Conservation (phyloP, 129 eudicot genomes). For the Flaveria brownii region DNA sequence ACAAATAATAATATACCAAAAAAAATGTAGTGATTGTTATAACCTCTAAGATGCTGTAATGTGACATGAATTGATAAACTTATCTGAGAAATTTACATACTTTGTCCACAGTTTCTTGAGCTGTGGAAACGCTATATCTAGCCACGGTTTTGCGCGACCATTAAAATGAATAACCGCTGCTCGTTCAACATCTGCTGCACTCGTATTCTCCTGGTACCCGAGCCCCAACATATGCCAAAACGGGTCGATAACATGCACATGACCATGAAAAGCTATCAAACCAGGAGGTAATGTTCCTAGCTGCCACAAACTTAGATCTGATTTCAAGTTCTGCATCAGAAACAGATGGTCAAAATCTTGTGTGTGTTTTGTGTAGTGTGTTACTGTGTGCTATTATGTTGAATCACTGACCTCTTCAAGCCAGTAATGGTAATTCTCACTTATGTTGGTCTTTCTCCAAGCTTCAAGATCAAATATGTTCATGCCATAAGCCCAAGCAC, state of each 20-base stretch:
- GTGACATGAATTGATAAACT: conserved; percentile 78
- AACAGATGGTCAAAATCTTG: conserved; percentile 7
- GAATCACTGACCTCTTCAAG: conserved; percentile 54
- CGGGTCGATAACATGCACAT: conserved; percentile 68
- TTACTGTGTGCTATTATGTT: background rate
- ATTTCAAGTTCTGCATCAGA: conserved; percentile 75
- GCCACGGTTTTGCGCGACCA: conserved; percentile 97
- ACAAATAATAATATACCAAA: conserved; percentile 7
- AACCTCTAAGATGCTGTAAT: conserved; percentile 52
- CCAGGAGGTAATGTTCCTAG: conserved; percentile 98
- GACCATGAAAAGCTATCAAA: conserved; percentile 90
- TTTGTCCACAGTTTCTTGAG: conserved; percentile 73
- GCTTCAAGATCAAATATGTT: conserved; percentile 80
- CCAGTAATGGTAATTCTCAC: conserved; percentile 81
- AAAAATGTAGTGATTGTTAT: background rate
- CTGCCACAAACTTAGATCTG: conserved; percentile 95
- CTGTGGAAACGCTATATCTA: conserved; percentile 86
- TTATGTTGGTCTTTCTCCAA: conserved; percentile 87
- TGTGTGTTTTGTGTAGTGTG: conserved; percentile 15
- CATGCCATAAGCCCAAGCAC: conserved; percentile 99
- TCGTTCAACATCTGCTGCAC: conserved; percentile 58
- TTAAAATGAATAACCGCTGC: conserved; percentile 91
- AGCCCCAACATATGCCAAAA: conserved; percentile 97
- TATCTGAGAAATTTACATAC: conserved; percentile 73
- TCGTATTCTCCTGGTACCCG: conserved; percentile 91